Base-by-base conservation (phyloP, 306 rosid genomes). In the Macrotyloma uniflorum region DNA sequence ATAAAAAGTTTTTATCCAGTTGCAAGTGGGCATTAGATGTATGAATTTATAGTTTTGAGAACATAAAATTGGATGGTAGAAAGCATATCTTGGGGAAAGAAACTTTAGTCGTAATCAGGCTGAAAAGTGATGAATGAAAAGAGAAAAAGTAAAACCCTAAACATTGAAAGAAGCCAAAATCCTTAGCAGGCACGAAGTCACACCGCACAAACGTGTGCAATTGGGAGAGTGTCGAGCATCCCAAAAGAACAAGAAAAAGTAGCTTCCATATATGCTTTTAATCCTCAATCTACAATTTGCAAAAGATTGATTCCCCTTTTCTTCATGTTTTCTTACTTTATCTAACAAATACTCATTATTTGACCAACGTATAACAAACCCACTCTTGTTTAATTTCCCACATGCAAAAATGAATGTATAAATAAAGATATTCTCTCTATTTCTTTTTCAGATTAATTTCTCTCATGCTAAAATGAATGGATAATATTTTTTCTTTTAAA, bases 121-220 rank as follows among this genome's bases (percentile, higher is more conserved):
- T 74, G 40, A 76, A 82, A 76, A 82, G 74, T 50, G 78, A 40
- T 51, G 50, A 13, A 11, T 12, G n/a, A 38, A 36, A 81, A 59
- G n/a, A 13, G 59, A 19, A 50, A 76, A 62, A 61, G 32, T 38
- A 40, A 61, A 20, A n/a, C 47, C 51, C 46, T 38, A 61, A 61
- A 61, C 19, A 2, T 16, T 45, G 70, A 67, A 74, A 74, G 76
- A 62, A 63, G 82, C 74, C 81, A 63, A 76, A 58, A 75, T 67
- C 66, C 51, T 67, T 57, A 45, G 28, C 57, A 46, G 36, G 78
- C 74, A 76, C 77, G 62, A 76, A 26, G 83, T 83, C 83, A 78
- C 67, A 78, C 43, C 86, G 83, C 76, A 78, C 79, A 77, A 65
- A 67, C 47, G 57, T 79, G 49, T 73, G 64, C 70, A 80, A 74